These are phyloP conservation scores for Fonsecaea erecta DNA, from an alignment of 2,329 filamentous ascomycete species.

Conservation along the genomic window DNA sequence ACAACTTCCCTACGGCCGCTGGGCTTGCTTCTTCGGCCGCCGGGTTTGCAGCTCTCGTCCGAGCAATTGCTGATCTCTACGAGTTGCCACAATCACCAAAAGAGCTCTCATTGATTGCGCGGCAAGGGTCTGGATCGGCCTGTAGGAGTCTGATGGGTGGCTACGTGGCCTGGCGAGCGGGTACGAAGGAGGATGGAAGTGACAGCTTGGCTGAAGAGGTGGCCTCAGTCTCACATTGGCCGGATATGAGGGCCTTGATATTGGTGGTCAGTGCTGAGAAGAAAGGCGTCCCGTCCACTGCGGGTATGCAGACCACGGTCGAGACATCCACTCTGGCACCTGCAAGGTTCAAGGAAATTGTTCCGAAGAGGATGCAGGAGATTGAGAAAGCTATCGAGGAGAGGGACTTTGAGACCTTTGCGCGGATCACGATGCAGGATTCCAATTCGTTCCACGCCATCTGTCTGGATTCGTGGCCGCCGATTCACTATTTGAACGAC, in stretches of 20 bases:
- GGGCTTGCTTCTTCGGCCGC: conserved; percentile 69
- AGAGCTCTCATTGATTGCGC: conserved; percentile 84
- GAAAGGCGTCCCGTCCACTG: conserved; percentile 91
- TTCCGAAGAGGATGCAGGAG: conserved; percentile 78
- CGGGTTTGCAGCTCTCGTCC: conserved; percentile 64
- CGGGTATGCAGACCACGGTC: conserved; percentile 97
- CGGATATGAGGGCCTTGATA: conserved; percentile 88
- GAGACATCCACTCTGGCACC: conserved; percentile 87
- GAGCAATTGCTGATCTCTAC: conserved; percentile 90
- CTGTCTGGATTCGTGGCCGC: conserved; percentile 92
- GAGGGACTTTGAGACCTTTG: conserved; percentile 84
- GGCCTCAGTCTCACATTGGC: conserved; percentile 88
- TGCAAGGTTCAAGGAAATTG: conserved; percentile 73
- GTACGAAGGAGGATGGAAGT: conserved; percentile 73
- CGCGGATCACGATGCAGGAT: conserved; percentile 91
- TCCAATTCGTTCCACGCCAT: conserved; percentile 96
- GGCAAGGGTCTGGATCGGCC: conserved; percentile 92
- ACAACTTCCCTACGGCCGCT: conserved; percentile 98
- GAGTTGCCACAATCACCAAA: conserved; percentile 77
- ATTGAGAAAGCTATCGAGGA: conserved; percentile 82
- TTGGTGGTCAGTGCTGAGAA: conserved; percentile 91
- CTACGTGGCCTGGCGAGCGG: conserved; percentile 93
- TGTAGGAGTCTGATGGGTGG: conserved; percentile 86
- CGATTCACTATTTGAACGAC: conserved; percentile 99
- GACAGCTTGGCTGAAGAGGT: conserved; percentile 90